phyloP scores from a whole-genome alignment of 257 asterid genomes.

The Solanum virginianum region DNA sequence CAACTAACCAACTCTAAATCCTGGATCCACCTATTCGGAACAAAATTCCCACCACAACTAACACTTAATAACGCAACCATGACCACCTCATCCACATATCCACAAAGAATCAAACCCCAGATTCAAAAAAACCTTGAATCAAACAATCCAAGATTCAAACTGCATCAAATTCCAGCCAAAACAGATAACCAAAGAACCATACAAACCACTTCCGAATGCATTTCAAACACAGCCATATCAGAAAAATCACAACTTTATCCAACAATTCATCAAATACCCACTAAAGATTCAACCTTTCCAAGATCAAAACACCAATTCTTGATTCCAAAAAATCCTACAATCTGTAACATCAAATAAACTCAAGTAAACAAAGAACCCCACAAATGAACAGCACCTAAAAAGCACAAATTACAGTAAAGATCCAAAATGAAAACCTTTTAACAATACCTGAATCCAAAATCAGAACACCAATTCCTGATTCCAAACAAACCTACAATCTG shows the following conservation, averaged over 20 bases:
- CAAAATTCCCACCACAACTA: background rate
- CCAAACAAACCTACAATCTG: background rate
- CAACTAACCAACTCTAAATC: background rate
- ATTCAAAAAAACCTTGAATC: background rate
- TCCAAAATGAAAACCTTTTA: background rate
- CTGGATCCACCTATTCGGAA: background rate
- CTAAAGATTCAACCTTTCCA: background rate
- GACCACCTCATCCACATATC: conserved; percentile 2
- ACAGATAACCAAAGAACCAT: background rate
- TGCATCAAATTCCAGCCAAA: background rate
- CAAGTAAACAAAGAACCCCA: background rate
- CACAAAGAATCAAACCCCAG: background rate
- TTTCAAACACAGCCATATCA: background rate
- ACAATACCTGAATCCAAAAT: background rate
- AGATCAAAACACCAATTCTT: background rate
- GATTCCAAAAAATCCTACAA: background rate
- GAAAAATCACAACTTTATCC: background rate
- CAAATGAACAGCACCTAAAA: background rate
- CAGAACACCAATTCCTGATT: background rate
- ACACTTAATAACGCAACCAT: conserved; percentile 3
- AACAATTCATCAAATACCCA: background rate
- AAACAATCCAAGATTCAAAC: background rate
- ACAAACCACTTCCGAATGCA: background rate
- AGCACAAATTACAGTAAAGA: background rate
- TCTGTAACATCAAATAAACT: background rate